Percentiles rank a stretch among this genome's conserved stretches.
phyloP scores from a whole-genome alignment of 2,329 filamentous ascomycete genomes.

The Stemphylium lycopersici region DNA sequence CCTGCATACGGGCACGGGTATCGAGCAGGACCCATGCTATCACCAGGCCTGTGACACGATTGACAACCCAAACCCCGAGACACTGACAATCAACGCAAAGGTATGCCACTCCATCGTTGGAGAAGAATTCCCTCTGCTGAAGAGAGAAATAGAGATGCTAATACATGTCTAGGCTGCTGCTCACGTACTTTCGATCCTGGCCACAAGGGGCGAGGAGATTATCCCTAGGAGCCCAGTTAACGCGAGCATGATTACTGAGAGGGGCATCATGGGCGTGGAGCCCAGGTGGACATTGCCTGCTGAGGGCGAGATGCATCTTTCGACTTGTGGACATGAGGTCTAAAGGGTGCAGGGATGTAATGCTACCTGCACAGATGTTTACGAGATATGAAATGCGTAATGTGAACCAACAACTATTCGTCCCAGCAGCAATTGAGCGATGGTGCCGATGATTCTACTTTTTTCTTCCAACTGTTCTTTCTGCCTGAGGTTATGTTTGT shows the following conservation, averaged over 20 bases:
- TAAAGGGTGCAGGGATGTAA: slow-evolving; percentile 3
- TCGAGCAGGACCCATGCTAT: slow-evolving; percentile 50
- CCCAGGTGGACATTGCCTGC: slow-evolving; percentile 38
- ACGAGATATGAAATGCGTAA: no score
- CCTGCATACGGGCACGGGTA: slow-evolving; percentile 50
- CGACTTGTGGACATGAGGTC: slow-evolving; percentile 41
- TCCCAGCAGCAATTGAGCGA: no score
- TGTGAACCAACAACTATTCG: no score
- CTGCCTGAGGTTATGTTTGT: no score
- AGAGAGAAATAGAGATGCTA: background rate
- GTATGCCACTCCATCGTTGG: slow-evolving; percentile 20
- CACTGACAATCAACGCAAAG: slow-evolving; percentile 47
- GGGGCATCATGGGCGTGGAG: slow-evolving; percentile 37
- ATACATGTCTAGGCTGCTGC: slow-evolving; percentile 35
- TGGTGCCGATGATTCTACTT: no score
- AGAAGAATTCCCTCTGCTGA: no score
- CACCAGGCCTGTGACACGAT: slow-evolving; percentile 49
- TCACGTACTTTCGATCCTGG: slow-evolving; percentile 43
- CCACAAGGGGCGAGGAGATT: slow-evolving; percentile 38
- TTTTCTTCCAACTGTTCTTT: no score
- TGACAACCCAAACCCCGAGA: slow-evolving; percentile 46
- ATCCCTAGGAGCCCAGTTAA: slow-evolving; percentile 46
- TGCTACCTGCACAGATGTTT: no score
- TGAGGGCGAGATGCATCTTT: slow-evolving; percentile 38
- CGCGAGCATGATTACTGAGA: slow-evolving; percentile 34